Base-by-base conservation (phyloP, 805 yeast genomes). In the Geotrichum ghanense region DNA sequence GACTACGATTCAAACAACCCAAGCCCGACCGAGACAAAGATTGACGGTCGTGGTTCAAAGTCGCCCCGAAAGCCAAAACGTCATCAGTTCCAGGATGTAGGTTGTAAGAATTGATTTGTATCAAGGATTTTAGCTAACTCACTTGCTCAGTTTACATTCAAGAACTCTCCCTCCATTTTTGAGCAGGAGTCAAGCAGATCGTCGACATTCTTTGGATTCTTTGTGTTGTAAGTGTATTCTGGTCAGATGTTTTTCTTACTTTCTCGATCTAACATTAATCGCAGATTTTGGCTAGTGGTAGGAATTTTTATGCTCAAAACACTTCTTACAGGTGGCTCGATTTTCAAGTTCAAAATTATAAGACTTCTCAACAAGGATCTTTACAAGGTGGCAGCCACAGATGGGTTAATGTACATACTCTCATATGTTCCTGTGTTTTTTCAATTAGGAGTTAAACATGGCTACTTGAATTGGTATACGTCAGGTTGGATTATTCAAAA, bases 201-300 rank as follows among this genome's bases (percentile, higher is more conserved):
- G 34, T 56, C 64, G 14, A 46, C 53, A 46, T 88, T 85, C 60
- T 78, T 75, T 54, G 97, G 97, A 1, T 73, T 92, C 50, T 90
- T 79, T 61, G 81, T 86, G 3, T 72, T 88, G 47, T 55, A 22
- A 21, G 23, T 40, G 23, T 5, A 4, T 21, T n/a, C 25, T 37
- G 17, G 9, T 19, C 17, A 9, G 9, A 9, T 37, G 21, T 19
- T 37, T 9, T 37, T 16, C 17, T 16, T 37, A 9, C 17, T 10
- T 37, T 37, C 21, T 16, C n/a, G 10, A 9, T 37, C 21, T 16
- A 37, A 9, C n/a, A 19, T 16, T 37, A 9, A 9, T 16, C 21
- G 5, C 17, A 31, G 37, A 43, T 77, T 79, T 51, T 86, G 95
- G 95, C 65, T 39, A 5, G 6, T 17, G 4, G 25, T 84, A 46